A percentile compares a stretch with the other conserved stretches of the same genome.
Evolutionary conservation across 2,329 filamentous ascomycete species (phyloP).

Genomic region (Ophiosphaerella herpotricha): DNA sequence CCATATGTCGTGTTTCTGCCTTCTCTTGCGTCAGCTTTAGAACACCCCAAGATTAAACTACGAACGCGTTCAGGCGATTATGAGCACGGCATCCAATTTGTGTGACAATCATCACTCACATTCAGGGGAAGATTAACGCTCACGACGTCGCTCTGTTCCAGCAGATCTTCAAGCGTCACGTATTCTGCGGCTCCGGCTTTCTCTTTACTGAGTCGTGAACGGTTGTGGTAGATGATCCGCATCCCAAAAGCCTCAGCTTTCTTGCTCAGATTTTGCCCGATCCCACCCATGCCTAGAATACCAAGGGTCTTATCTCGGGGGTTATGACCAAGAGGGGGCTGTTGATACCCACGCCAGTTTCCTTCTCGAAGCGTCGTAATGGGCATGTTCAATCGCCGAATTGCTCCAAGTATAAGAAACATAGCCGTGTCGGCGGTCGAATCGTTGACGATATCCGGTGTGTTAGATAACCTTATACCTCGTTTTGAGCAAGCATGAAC

Average conservation of each 20-base stretch:
- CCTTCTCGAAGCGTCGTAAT: conserved; percentile 69
- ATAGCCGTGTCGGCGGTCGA: conserved; percentile 81
- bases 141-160: conserved; percentile 73
- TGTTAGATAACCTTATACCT: conserved; percentile 74
- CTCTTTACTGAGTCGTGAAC: conserved; percentile 62
- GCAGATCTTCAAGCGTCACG: conserved; percentile 73
- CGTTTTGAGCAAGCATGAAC: conserved; percentile 70
- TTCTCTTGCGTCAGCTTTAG: conserved; percentile 6
- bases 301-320: conserved; percentile 78
- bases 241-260: conserved; percentile 79
- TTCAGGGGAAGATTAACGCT: conserved; percentile 83
- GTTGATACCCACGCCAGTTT: conserved; percentile 66
- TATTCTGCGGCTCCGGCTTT: conserved; percentile 64
- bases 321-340: conserved; percentile 69
- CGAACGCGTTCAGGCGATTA: background rate
- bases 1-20: conserved; percentile 74
- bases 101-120: conserved; percentile 55
- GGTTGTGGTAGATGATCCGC: conserved; percentile 75
- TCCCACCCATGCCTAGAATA: conserved; percentile 85
- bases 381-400: conserved; percentile 72
- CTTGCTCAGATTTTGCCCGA: conserved; percentile 75
- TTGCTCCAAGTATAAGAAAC: conserved; percentile 79
- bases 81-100: background rate
- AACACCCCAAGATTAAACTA: background rate
- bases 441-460: conserved; percentile 79